Percentiles rank a stretch among this genome's conserved stretches.
These are phyloP conservation scores for Skeletonema potamos DNA, from an alignment of 108 stramenopile genomes.

Conservation along the genomic window DNA sequence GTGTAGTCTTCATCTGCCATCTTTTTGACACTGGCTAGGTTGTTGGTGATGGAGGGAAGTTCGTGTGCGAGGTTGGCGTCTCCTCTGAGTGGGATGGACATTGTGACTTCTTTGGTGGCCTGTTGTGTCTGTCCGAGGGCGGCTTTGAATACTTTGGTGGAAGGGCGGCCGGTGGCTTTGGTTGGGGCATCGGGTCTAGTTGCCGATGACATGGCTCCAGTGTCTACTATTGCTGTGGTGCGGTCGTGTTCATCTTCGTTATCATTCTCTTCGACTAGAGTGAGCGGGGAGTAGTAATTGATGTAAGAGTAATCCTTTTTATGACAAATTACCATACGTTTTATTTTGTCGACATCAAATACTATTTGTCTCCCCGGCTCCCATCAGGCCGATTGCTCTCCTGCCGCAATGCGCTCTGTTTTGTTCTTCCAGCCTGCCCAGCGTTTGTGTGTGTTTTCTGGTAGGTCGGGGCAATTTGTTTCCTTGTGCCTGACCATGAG, in stretches of 20 bases:
- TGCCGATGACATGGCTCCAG: neutral
- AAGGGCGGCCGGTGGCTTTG: neutral
- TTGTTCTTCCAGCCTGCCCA: no score
- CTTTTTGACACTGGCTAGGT: conserved; percentile 10
- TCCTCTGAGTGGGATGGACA: neutral
- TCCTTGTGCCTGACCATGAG: no score
- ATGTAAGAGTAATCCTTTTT: no score
- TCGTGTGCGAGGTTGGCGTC: no score
- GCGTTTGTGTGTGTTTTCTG: no score
- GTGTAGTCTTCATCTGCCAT: conserved; percentile 5
- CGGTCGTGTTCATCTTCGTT: neutral
- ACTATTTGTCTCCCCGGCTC: no score
- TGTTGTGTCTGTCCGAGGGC: neutral
- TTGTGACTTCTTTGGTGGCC: neutral
- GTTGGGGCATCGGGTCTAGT: neutral
- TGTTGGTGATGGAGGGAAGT: neutral
- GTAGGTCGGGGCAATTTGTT: no score
- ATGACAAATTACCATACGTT: no score
- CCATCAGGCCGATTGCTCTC: no score
- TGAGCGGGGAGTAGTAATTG: no score
- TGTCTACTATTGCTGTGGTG: neutral
- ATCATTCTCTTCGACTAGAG: neutral
- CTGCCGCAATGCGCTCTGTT: no score
- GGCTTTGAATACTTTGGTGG: neutral
- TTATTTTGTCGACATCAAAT: no score